A percentile compares a stretch with the other conserved stretches of the same genome.
Evolutionary conservation across 2,329 filamentous ascomycete species (phyloP).

Genomic region (Cladophialophora psammophila): DNA sequence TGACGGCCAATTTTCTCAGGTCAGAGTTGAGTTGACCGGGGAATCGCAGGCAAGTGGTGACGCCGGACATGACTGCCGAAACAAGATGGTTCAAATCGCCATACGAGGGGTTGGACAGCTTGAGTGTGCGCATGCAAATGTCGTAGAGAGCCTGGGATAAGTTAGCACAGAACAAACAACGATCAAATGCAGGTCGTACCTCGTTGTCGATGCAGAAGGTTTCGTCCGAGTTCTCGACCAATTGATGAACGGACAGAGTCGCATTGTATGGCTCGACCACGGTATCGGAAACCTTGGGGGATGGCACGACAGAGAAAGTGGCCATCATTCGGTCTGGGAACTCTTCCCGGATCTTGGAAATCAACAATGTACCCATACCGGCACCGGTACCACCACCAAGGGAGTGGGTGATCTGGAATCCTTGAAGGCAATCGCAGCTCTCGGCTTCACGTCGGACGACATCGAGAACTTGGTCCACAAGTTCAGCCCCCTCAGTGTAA

Average conservation of each 20-base stretch:
- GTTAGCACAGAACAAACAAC: slow-evolving; percentile 29
- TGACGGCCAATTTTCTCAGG: slow-evolving; percentile 98
- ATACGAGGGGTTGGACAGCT: slow-evolving; percentile 98
- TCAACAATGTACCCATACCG: slow-evolving; percentile 99
- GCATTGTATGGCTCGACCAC: slow-evolving; percentile 99
- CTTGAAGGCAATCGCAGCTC: slow-evolving; percentile 98
- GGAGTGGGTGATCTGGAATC: slow-evolving; percentile 99
- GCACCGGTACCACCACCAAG: slow-evolving; percentile 99
- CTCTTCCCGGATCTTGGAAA: slow-evolving; percentile 99
- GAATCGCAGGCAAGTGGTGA: slow-evolving; percentile 98
- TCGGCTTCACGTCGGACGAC: slow-evolving; percentile 99
- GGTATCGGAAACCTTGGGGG: slow-evolving; percentile 99
- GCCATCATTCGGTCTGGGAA: slow-evolving; percentile 99
- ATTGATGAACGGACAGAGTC: slow-evolving; percentile 97
- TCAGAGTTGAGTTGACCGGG: slow-evolving; percentile 99
- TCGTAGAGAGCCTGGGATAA: slow-evolving; percentile 82
- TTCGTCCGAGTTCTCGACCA: slow-evolving; percentile 99
- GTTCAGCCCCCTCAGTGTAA: slow-evolving; percentile 99
- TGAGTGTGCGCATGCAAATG: slow-evolving; percentile 99
- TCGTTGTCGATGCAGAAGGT: slow-evolving; percentile 99
- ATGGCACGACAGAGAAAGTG: slow-evolving; percentile 98
- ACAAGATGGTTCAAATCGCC: slow-evolving; percentile 99
- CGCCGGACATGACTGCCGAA: slow-evolving; percentile 99
- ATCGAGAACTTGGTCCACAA: slow-evolving; percentile 97
- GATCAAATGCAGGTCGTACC: slow-evolving; percentile 51